Percentiles rank a stretch among this genome's conserved stretches.
phyloP scores from a whole-genome alignment of 2,329 filamentous ascomycete genomes.

The Arthrobotrys megalospora region DNA sequence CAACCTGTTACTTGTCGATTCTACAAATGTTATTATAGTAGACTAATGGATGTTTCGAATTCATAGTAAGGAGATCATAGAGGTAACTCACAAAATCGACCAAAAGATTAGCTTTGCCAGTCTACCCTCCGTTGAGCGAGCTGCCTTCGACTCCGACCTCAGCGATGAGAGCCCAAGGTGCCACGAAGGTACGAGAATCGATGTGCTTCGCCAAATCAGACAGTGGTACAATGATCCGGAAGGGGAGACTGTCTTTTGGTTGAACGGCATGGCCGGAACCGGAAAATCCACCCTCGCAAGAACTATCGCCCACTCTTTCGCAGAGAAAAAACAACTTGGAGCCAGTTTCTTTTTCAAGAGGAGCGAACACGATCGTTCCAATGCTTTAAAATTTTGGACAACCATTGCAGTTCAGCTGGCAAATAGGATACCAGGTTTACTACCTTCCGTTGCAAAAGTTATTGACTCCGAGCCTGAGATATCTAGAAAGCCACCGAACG shows the following conservation, averaged over 20 bases:
- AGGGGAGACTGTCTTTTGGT: slow-evolving; percentile 65
- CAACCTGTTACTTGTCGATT: no score
- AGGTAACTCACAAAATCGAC: not conserved
- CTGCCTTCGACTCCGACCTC: slow-evolving; percentile 61
- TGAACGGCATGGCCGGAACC: slow-evolving; percentile 67
- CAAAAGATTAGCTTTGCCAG: slow-evolving; percentile 18
- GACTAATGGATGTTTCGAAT: no score
- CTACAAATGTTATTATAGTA: no score
- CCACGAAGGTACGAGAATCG: slow-evolving; percentile 62
- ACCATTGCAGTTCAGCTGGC: slow-evolving; percentile 43
- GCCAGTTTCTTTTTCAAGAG: slow-evolving; percentile 43
- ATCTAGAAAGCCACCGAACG: slow-evolving; percentile 63
- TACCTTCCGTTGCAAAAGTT: not conserved
- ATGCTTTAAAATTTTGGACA: slow-evolving; percentile 35
- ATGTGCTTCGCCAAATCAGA: slow-evolving; percentile 61
- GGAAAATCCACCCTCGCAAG: slow-evolving; percentile 40
- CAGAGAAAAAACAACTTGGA: slow-evolving; percentile 3
- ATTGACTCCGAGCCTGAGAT: slow-evolving; percentile 3
- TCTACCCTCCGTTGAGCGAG: slow-evolving; percentile 44
- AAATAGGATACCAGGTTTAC: not conserved
- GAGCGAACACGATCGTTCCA: slow-evolving; percentile 47
- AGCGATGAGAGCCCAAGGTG: slow-evolving; percentile 62
- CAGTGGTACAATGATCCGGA: slow-evolving; percentile 41
- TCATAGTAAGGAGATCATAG: not conserved
- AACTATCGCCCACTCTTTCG: slow-evolving; percentile 17